Percentiles rank a stretch among this genome's conserved stretches.
Conservation (phyloP, 2,329 filamentous ascomycete genomes). For the Pyrenochaeta sp. region DNA sequence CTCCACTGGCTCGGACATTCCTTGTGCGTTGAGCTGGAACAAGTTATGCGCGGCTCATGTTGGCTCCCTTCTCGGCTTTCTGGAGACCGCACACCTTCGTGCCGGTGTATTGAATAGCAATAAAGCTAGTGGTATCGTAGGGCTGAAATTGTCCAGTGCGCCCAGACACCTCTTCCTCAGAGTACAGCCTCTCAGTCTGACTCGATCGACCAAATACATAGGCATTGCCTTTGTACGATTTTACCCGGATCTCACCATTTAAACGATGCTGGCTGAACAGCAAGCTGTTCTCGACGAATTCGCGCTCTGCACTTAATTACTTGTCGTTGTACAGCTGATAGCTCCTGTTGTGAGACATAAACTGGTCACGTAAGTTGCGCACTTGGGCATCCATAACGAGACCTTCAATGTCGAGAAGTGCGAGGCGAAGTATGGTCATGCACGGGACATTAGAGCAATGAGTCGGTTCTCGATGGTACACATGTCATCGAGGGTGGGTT, state of each 20-base stretch:
- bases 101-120: slow-evolving; percentile 72
- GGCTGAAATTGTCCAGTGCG: slow-evolving; percentile 72
- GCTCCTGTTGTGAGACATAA: slow-evolving; percentile 64
- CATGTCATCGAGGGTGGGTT: slow-evolving; percentile 77
- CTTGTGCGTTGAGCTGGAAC: too few species aligned
- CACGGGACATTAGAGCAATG: slow-evolving; percentile 81
- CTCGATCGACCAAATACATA: slow-evolving; percentile 66
- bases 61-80: slow-evolving; percentile 47
- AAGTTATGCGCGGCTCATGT: slow-evolving; percentile 34
- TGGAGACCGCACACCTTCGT: slow-evolving; percentile 55
- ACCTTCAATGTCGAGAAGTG: slow-evolving; percentile 70
- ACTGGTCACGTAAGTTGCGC: slow-evolving; percentile 74
- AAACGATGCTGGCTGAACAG: slow-evolving; percentile 50
- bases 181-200: slow-evolving; percentile 75
- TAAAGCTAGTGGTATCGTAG: slow-evolving; percentile 73
- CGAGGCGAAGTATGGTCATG: slow-evolving; percentile 60
- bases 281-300: slow-evolving; percentile 71
- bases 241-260: slow-evolving; percentile 65
- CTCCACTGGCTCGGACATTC: too few species aligned
- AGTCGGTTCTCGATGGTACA: slow-evolving; percentile 84
- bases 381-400: slow-evolving; percentile 74
- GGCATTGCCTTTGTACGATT: slow-evolving; percentile 73
- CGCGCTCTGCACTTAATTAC: slow-evolving; percentile 75
- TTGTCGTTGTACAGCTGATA: slow-evolving; percentile 67
- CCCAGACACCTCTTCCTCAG: slow-evolving; percentile 74